A percentile compares a stretch with the other conserved stretches of the same genome.
These are phyloP conservation scores for Cylindrotheca closterium DNA, from an alignment of 108 stramenopile species.

Conservation along the genomic window DNA sequence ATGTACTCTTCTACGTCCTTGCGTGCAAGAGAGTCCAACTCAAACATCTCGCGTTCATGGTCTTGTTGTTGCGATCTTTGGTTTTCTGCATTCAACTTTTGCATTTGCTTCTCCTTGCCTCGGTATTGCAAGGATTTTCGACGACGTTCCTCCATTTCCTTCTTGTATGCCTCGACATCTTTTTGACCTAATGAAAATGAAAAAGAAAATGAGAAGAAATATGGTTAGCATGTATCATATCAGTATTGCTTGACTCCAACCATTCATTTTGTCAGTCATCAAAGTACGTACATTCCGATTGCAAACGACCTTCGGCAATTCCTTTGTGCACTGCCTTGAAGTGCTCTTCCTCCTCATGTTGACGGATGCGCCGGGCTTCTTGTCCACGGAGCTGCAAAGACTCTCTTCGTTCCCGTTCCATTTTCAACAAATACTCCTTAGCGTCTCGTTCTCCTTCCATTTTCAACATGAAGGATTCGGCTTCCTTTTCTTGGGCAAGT, in stretches of 20 bases:
- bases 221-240: not conserved
- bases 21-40: conserved; percentile 64
- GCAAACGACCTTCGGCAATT: conserved; percentile 51
- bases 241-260: too few relatives aligned
- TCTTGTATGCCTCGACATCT: conserved; percentile 73
- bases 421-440: conserved; percentile 53
- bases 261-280: conserved; percentile 3
- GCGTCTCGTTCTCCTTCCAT: conserved; percentile 81
- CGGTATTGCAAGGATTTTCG: conserved; percentile 69
- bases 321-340: conserved; percentile 30
- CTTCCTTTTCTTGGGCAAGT: conserved; percentile 69
- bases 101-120: conserved; percentile 55
- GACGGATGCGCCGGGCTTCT: conserved; percentile 51
- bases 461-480: conserved; percentile 75
- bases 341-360: conserved; percentile 62
- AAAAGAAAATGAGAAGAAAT: conserved; percentile 5
- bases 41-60: conserved; percentile 47
- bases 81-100: conserved; percentile 54
- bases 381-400: conserved; percentile 65
- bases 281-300: conserved; percentile 61
- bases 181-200: conserved; percentile 48
- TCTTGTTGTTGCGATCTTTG: conserved; percentile 35
- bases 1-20: conserved; percentile 78
- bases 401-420: conserved; percentile 64
- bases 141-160: conserved; percentile 56